Percentiles rank a stretch among this genome's conserved stretches.
These are phyloP conservation scores for Nemania serpens DNA, from an alignment of 2,329 filamentous ascomycete genomes.

Conservation along the genomic window DNA sequence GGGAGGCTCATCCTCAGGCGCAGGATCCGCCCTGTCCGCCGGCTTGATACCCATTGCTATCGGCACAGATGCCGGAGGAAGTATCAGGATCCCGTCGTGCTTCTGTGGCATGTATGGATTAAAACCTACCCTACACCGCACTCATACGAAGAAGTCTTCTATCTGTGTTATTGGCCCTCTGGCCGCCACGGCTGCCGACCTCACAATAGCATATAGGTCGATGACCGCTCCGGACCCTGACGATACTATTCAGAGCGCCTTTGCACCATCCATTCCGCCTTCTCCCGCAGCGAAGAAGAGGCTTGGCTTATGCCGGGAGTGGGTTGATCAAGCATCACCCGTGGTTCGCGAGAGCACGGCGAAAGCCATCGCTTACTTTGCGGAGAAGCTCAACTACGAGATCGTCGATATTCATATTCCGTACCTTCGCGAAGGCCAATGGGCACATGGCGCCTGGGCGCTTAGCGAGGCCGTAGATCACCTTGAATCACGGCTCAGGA, in stretches of 20 bases:
- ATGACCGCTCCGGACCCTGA: constrained; percentile 74
- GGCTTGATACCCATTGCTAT: constrained; percentile 77
- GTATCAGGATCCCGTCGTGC: constrained; percentile 71
- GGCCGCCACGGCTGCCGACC: constrained; percentile 74
- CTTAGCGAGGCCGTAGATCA: constrained; percentile 68
- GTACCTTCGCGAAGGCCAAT: constrained; percentile 70
- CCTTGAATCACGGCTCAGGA: constrained; percentile 48
- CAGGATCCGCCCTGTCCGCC: constrained; percentile 69
- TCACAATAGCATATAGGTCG: constrained; percentile 80
- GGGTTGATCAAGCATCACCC: constrained; percentile 71
- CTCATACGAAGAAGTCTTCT: constrained; percentile 59
- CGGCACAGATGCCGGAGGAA: constrained; percentile 77
- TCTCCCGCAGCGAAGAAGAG: constrained; percentile 55
- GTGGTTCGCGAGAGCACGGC: constrained; percentile 66
- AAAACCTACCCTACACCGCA: constrained; percentile 76
- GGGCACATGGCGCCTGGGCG: constrained; percentile 78
- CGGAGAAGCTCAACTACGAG: constrained; percentile 51
- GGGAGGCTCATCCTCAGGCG: constrained; percentile 80
- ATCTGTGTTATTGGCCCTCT: constrained; percentile 74
- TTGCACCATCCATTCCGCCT: constrained; percentile 61
- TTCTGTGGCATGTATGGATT: constrained; percentile 84
- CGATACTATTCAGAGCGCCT: constrained; percentile 63
- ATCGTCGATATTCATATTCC: constrained; percentile 67
- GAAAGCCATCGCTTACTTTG: constrained; percentile 59
- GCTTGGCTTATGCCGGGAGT: constrained; percentile 72